These are phyloP conservation scores for Boeremia lycopersici DNA, from an alignment of 2,329 filamentous ascomycete genomes.

Conservation along the genomic window DNA sequence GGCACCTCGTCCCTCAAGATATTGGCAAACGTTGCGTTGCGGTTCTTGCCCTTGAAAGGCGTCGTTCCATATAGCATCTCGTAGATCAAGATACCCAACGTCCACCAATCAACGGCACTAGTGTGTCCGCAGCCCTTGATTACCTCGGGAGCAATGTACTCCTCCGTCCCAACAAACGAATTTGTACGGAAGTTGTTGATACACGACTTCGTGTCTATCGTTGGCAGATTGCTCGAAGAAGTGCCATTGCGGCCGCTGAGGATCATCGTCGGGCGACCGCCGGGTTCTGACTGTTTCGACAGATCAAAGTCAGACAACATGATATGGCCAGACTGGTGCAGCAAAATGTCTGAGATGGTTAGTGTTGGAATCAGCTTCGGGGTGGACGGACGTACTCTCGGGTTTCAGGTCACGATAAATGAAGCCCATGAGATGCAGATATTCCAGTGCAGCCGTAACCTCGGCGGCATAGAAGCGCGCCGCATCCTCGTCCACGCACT, in stretches of 20 bases:
- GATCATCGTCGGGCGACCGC: slow-evolving; percentile 97
- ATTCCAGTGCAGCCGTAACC: slow-evolving; percentile 94
- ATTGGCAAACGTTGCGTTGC: slow-evolving; percentile 97
- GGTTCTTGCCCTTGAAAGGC: slow-evolving; percentile 98
- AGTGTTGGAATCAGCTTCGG: slow-evolving; percentile 34
- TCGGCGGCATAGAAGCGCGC: slow-evolving; percentile 97
- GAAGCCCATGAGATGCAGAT: slow-evolving; percentile 98
- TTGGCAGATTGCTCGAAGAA: slow-evolving; percentile 83
- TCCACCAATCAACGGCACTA: slow-evolving; percentile 99
- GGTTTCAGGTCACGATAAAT: slow-evolving; percentile 98
- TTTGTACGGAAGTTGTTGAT: slow-evolving; percentile 98
- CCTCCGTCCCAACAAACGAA: slow-evolving; percentile 97
- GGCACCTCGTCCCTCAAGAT: slow-evolving; percentile 94
- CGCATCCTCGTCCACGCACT: slow-evolving; percentile 96
- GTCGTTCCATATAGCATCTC: slow-evolving; percentile 99
- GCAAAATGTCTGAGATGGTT: slow-evolving; percentile 76
- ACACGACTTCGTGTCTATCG: slow-evolving; percentile 98
- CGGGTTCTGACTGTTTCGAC: slow-evolving; percentile 95
- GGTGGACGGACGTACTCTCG: slow-evolving; percentile 71
- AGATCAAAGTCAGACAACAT: slow-evolving; percentile 99
- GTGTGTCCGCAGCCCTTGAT: slow-evolving; percentile 99
- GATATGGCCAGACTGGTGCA: slow-evolving; percentile 99
- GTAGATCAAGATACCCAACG: slow-evolving; percentile 93
- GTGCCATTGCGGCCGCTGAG: slow-evolving; percentile 77
- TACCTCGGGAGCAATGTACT: slow-evolving; percentile 98